Evolutionary conservation across 495 filamentous ascomycete genomes (phyloP), one percentile per base, ranked within the genome.

Genomic region (Letharia lupina): DNA sequence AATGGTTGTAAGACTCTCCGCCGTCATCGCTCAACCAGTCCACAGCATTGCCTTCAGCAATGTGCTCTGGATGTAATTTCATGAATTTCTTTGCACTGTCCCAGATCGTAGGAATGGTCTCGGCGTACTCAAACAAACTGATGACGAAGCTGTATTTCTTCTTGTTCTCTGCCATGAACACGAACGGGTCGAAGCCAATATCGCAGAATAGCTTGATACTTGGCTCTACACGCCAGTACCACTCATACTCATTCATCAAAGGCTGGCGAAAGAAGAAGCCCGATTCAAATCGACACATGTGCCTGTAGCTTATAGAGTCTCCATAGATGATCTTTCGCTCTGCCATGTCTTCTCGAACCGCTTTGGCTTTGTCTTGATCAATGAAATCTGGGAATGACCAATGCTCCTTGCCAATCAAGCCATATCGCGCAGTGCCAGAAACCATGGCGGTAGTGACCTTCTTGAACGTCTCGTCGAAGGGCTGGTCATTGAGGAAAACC

Each of bases 401-500:
- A 76, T 95, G 91, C 72, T 94, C 90, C 68, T 86, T 76, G 20
- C 90, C 83, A 60, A 96, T 94, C 70, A 86, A 77, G 69, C 92
- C 95, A 75, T 96, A 98, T 75, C 89, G 83, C 23, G 94, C 90
- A 65, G 83, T 93, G 37, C 94, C 94, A 20, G 92, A 96, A n/a
- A 91, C 87, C 44, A 98, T 81, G 7, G 90, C 84, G 15, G 85
- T 86, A 20, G 94, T 98, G 64, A 98, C 83, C 72, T 89, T 92
- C 77, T 91, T 98, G 80, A 98, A 98, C 15, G 85, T 84, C 1
- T 90, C 87, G 70, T 96, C 89, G 71, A 98, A 98, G 2, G 91
- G 89, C 73, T 91, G 84, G 74, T 98, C 94, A 75, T 98, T 98
- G 68, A 98, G 76, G 80, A 98, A 98, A 39, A 98, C 95, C 94